phyloP scores from a whole-genome alignment of 2,329 filamentous ascomycete species.

The Hysterium pulicare region DNA sequence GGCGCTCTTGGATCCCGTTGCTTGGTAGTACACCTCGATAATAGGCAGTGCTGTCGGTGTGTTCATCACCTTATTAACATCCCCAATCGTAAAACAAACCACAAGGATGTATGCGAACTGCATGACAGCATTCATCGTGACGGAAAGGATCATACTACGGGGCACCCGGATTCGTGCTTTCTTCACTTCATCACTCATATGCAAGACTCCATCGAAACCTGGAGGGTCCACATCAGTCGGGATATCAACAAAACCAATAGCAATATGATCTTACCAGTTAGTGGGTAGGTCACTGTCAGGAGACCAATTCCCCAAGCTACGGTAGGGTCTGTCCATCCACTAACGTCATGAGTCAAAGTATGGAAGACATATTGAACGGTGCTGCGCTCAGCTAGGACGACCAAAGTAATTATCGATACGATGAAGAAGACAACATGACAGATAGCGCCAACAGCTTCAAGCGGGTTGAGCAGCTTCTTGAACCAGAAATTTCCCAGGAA shows the following conservation, averaged over 20 bases:
- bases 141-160: conserved; percentile 42
- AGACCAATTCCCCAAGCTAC: conserved; percentile 43
- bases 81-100: conserved; percentile 44
- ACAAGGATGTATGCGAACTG: conserved; percentile 42
- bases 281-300: conserved; percentile 23
- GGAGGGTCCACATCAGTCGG: not conserved
- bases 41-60: conserved; percentile 1
- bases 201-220: conserved; percentile 49
- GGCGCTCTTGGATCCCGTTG: conserved; percentile 33
- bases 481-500: conserved; percentile 43
- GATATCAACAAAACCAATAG: not conserved
- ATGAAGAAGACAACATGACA: conserved; percentile 50
- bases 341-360: conserved; percentile 40
- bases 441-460: conserved; percentile 45
- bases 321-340: conserved; percentile 42
- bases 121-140: conserved; percentile 42
- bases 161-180: conserved; percentile 19
- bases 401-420: conserved; percentile 45
- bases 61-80: conserved; percentile 35
- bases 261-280: conserved; percentile 12
- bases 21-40: conserved; percentile 37
- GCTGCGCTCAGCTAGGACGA: conserved; percentile 39
- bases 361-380: conserved; percentile 43
- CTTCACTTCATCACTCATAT: conserved; percentile 32
- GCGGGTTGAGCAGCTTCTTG: conserved; percentile 40